A percentile compares a stretch with the other conserved stretches of the same genome.
These are phyloP conservation scores for Urostyla sp. DNA, from an alignment of 73 alveolate genomes.

Conservation along the genomic window DNA sequence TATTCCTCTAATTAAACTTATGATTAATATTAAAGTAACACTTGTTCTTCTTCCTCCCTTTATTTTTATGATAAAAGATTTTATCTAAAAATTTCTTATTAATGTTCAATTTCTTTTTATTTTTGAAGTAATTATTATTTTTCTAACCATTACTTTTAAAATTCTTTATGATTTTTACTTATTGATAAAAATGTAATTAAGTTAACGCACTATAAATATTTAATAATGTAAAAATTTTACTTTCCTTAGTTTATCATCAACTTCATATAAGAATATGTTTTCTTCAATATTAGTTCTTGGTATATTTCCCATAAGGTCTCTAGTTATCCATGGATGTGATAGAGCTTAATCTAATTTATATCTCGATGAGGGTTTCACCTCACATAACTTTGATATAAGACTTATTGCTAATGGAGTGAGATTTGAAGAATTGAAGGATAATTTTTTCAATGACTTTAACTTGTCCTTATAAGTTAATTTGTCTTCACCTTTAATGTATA, in stretches of 20 bases:
- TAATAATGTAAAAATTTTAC: not conserved
- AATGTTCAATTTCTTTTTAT: not conserved
- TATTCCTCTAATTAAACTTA: no score
- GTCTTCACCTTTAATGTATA: slow-evolving; percentile 40
- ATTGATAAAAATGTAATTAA: slow-evolving; percentile 14
- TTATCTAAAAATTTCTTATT: not conserved
- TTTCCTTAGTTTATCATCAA: slow-evolving; percentile 41
- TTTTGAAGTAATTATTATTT: not conserved
- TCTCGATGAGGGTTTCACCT: slow-evolving; percentile 47
- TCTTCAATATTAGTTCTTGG: slow-evolving; percentile 55
- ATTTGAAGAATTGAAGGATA: not conserved
- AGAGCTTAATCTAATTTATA: slow-evolving; percentile 59
- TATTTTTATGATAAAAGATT: no score
- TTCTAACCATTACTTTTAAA: not conserved
- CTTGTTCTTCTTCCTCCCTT: not conserved
- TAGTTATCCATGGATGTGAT: slow-evolving; percentile 72
- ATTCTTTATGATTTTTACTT: slow-evolving; percentile 19
- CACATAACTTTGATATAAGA: slow-evolving; percentile 53
- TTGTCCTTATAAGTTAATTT: slow-evolving; percentile 43
- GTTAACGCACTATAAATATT: not conserved
- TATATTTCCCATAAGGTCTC: slow-evolving; percentile 31
- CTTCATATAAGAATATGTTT: slow-evolving; percentile 25
- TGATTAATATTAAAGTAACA: no score
- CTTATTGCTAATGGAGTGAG: slow-evolving; percentile 1
- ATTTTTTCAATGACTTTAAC: slow-evolving; percentile 24